Base-by-base conservation (phyloP, 2,329 filamentous ascomycete species). In the Aspergillus sp. region DNA sequence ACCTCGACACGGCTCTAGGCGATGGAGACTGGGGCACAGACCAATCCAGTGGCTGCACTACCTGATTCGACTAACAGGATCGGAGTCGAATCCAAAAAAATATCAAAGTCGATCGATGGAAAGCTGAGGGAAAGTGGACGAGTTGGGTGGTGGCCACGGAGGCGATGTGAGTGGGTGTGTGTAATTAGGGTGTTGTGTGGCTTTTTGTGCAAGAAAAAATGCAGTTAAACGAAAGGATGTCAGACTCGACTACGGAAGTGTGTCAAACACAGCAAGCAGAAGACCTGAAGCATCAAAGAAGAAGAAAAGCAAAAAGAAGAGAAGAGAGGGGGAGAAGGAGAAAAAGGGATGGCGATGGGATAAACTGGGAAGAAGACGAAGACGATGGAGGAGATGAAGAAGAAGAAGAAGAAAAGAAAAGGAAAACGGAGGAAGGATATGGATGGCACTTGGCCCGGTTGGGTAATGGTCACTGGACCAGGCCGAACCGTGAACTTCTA, bases 41-140 rank as follows among this genome's bases (percentile, higher is more conserved):
- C 68, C 68, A 71, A 67, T 62, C 68, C 68, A 71, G 68, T 68
- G 68, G 67, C 68, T 68, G 67, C 64, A 69, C 63, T 59, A 59
- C 57, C 57, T 58, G 55, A 58, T 55, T 61, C 58, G 55, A 52
- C 53, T 56, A 57, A 48, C 48, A 51, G 45, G 42, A 43, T 47
- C 46, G 41, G 46, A 52, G 53, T 57, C 54, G 54, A 58, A 59
- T 51, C 56, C 47, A 53, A 55, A 53, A 54, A 50, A 32, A 19
- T 19, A 19, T 19, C 30, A 2, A 32, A 32, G 30, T 58, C 54
- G 51, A 57, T 53, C 52, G 52, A 48, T 49, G 39, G 19, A n/a
- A 30, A 19, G 9, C 7, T 30, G 48, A 47, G 50, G 48, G 50
- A 51, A 49, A 49, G 52, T 57, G 49, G 19, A 19, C 19, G 19